Conservation (phyloP, 1,139 yeast species). For the Blastobotrys proliferans region DNA sequence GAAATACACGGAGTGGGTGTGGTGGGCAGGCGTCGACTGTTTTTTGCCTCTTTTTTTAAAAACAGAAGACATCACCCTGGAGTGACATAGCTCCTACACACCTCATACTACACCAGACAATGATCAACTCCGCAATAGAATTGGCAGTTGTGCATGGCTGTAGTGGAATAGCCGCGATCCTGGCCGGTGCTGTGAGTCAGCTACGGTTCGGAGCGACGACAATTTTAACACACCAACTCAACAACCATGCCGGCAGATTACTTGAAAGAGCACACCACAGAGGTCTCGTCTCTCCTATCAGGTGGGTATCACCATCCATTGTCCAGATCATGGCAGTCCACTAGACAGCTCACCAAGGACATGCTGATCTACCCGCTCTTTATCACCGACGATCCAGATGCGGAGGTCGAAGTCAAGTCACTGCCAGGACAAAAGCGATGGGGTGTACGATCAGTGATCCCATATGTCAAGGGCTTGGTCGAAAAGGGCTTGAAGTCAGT, state of each 20-base stretch:
- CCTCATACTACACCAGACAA: no score
- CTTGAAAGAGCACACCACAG: conserved; percentile 43
- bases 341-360: conserved; percentile 71
- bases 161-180: not conserved
- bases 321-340: conserved; percentile 86
- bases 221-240: not conserved
- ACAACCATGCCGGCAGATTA: conserved; percentile 23
- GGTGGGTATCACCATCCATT: conserved; percentile 95
- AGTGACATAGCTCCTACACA: no score
- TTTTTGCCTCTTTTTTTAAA: no score
- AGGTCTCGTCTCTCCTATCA: conserved; percentile 74
- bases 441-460: conserved; percentile 76
- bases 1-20: no score
- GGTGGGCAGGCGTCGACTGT: no score
- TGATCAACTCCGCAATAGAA: no score
- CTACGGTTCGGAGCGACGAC: not conserved
- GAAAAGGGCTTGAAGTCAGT: conserved; percentile 82
- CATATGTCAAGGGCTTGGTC: conserved; percentile 66
- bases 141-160: not conserved
- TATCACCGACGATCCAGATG: conserved; percentile 77
- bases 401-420: conserved; percentile 66
- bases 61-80: no score
- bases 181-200: not conserved
- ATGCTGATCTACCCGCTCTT: conserved; percentile 94
- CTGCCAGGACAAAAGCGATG: conserved; percentile 85